Base-by-base conservation (phyloP, 208 protist species). In the Leishmania turanica region DNA sequence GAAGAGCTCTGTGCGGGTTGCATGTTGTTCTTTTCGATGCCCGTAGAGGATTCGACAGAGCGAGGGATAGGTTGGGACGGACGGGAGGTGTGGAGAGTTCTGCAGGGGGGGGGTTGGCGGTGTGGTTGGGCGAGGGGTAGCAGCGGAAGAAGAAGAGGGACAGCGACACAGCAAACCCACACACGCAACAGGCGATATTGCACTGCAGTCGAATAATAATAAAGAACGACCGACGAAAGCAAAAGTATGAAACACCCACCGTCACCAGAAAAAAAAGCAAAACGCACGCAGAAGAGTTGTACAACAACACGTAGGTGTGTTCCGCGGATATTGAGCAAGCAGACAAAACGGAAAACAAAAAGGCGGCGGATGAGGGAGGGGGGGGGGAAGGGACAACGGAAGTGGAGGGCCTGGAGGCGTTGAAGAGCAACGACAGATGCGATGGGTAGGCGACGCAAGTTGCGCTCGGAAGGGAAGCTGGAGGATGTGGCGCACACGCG, bases 111-210 rank as follows among this genome's bases (percentile, higher is more conserved):
- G 34, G 68, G 66, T 5, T 31, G 65, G n/a, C 13, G n/a, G 13
- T 11, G 60, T 42, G 64, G 27, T 34, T 21, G 31, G 51, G 68
- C 0, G 27, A 24, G 72, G 51, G 49, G 34, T 11, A 56, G 37
- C 24, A 9, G 24, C n/a, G 74, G 54, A 24, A 17, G 40, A 66
- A 65, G 58, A 78, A 49, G 31, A 49, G 21, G 4, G 60, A 65
- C 21, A 49, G 75, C 53, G 40, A 51, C 1, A 34, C 11, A 58
- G 3, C 49, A 45, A 31, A 51, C 34, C 6, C 65, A 75, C 15
- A 56, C 15, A 73, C 65, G 80, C 60, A 13, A 27, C 49, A 74
- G 27, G 69, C 42, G 53, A 54, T 66, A 40, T 56, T 60, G 53
- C 54, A 40, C 73, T 37, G 53, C 34, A 31, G 21, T 54, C 42